A percentile compares a stretch with the other conserved stretches of the same genome.
phyloP scores from a whole-genome alignment of 805 yeast species.

The Yarrowia sp. region DNA sequence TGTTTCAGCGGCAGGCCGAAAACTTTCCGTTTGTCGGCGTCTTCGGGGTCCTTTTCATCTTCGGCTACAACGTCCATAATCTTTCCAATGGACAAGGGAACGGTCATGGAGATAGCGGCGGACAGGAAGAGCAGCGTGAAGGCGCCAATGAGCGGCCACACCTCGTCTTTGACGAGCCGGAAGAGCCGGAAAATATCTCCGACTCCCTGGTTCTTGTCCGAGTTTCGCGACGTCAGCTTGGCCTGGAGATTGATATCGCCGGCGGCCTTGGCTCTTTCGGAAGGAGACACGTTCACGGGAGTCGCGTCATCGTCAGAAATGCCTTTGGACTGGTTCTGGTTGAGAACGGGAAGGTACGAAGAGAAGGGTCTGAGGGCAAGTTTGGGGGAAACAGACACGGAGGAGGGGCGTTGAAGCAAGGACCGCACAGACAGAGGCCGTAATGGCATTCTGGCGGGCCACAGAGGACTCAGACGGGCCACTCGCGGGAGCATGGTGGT shows the following conservation, averaged over 20 bases:
- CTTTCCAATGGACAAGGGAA: slow-evolving; percentile 86
- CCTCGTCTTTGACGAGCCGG: slow-evolving; percentile 64
- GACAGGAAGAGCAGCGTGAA: slow-evolving; percentile 74
- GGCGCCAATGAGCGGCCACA: slow-evolving; percentile 54
- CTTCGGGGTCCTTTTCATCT: slow-evolving; percentile 42
- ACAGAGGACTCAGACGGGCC: slow-evolving; percentile 37
- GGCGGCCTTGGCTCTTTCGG: slow-evolving; percentile 47
- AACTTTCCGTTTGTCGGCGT: slow-evolving; percentile 48
- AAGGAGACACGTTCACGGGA: slow-evolving; percentile 42
- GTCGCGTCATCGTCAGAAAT: slow-evolving; percentile 34
- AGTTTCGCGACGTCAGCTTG: slow-evolving; percentile 43
- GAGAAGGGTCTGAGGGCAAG: slow-evolving; percentile 22
- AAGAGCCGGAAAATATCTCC: slow-evolving; percentile 59
- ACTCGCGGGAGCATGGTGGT: slow-evolving; percentile 36
- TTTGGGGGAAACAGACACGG: neutral
- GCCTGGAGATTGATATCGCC: slow-evolving; percentile 50
- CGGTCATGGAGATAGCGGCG: slow-evolving; percentile 78
- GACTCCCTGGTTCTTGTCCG: slow-evolving; percentile 41
- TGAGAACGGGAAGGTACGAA: neutral
- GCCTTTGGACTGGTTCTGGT: slow-evolving; percentile 19
- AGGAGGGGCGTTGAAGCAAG: slow-evolving; percentile 9
- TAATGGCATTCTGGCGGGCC: slow-evolving; percentile 17
- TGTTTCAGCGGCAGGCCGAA: slow-evolving; percentile 68
- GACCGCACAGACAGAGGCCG: slow-evolving; percentile 18
- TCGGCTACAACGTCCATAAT: slow-evolving; percentile 73